phyloP scores from a whole-genome alignment of 768 basidiomycete species.

The Mycena venus region DNA sequence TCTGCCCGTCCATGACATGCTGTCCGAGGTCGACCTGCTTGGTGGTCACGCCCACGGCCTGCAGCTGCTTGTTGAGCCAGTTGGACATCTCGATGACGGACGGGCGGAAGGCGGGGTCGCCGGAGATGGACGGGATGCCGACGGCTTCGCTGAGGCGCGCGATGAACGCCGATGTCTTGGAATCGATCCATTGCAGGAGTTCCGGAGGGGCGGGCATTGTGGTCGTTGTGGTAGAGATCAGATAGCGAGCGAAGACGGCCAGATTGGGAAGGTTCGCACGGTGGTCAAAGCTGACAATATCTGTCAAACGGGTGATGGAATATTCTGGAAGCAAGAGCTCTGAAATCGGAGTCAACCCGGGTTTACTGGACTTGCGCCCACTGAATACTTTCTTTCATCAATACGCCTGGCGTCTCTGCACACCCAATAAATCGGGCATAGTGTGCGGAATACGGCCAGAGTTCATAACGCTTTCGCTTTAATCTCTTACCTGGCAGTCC shows the following conservation, averaged over 20 bases:
- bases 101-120: constrained; percentile 76
- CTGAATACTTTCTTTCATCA: no score
- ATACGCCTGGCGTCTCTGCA: no score
- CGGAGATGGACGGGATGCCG: constrained; percentile 85
- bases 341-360: no score
- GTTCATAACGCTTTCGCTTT: no score
- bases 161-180: constrained; percentile 81
- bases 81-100: constrained; percentile 90
- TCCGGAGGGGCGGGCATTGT: constrained; percentile 64
- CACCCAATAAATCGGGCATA: no score
- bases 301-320: no score
- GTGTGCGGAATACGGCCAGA: no score
- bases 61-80: constrained; percentile 83
- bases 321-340: no score
- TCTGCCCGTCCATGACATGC: constrained; percentile 76
- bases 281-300: no score
- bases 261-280: no score
- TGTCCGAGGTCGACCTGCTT: constrained; percentile 77
- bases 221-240: not conserved
- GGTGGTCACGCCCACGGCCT: constrained; percentile 83
- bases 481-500: no score
- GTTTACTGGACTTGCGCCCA: no score
- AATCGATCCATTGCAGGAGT: constrained; percentile 70
- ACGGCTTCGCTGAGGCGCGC: constrained; percentile 85
- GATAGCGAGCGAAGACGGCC: constrained; percentile 6